Conservation (phyloP, 169 alveolate species). For the Cryptosporidium felis region DNA sequence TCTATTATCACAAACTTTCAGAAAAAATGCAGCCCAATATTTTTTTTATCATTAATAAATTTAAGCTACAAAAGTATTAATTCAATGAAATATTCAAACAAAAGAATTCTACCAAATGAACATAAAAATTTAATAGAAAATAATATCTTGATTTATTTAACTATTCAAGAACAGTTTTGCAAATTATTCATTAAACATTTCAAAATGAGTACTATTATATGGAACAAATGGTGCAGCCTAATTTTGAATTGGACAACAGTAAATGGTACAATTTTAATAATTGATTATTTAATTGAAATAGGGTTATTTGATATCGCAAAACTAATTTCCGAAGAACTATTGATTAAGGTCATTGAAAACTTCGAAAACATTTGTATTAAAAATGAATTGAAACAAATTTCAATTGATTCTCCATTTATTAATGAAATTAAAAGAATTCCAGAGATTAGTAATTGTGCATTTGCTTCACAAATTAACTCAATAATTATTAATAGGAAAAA, state of each 20-base stretch:
- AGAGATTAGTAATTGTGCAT: not conserved
- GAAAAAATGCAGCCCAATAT: not conserved
- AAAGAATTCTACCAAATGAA: constrained; percentile 34
- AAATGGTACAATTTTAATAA: not conserved
- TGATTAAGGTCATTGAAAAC: not conserved
- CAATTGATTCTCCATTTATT: not conserved
- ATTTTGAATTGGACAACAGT: not conserved
- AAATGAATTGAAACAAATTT: not conserved
- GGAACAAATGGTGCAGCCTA: constrained; percentile 26
- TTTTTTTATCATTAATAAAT: not conserved
- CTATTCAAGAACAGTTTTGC: not conserved
- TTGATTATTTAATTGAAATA: not conserved
- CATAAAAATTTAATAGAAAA: constrained; percentile 57
- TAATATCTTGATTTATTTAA: constrained; percentile 5
- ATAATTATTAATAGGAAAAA: not conserved
- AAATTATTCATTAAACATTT: constrained; percentile 1
- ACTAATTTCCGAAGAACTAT: not conserved
- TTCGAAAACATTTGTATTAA: not conserved
- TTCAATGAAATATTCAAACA: constrained; percentile 22
- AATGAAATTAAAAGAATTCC: not conserved
- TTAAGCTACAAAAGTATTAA: not conserved
- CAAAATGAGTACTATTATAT: not conserved
- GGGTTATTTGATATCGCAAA: constrained; percentile 14
- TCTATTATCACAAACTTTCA: not conserved
- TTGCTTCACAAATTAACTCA: not conserved